Base-by-base conservation (phyloP, 192 early-diverging fungal genomes). In the Radiomyces spectabilis region DNA sequence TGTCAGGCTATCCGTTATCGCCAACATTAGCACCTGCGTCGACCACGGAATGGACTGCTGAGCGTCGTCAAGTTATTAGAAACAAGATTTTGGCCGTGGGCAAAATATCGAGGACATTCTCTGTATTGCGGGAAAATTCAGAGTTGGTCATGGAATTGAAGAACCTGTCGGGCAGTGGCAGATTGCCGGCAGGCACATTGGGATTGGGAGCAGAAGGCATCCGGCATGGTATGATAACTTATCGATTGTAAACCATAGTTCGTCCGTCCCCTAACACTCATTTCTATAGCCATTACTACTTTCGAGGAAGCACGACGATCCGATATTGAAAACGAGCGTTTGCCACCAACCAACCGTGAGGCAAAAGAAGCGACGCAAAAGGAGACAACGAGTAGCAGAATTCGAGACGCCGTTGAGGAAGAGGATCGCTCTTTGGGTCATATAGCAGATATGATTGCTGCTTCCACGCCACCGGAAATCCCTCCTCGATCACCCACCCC, bases 11-110 rank as follows among this genome's bases (percentile, higher is more conserved):
- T 5, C 34, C 52, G 41, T 42, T 16, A 4, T 40, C 42, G 15
- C 30, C 40, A 29, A 46, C 34, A 13, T 16, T 47, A 24, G 63
- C 44, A 8, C 24, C 44, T 39, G 31, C 43, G 18, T 25, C 19
- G 8, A 33, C 10, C 18, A 45, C 59, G 4, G 57, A 62, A 21
- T 81, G 86, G 54, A 48, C 56, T 29, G 83, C 87, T 47, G 75
- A 76, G 30, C 67, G 86, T n/a, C 73, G 84, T 29, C 71, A 78
- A 51, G 71, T 86, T 48, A 89, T 84, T 63, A 81, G 65, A 55
- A 92, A 85, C 71, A 93, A 93, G 68, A 95, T 98, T 55, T 61
- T 88, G 57, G 95, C 95, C 8, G 79, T 98, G 37, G 94, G 94
- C 32, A 82, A 87, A 49, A 86, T 98, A 63, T 82, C 94, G 5